Evolutionary conservation across 139 green algal species (phyloP), one percentile per base, ranked within the genome.

Genomic region (Tetradesmus lagerheimii): DNA sequence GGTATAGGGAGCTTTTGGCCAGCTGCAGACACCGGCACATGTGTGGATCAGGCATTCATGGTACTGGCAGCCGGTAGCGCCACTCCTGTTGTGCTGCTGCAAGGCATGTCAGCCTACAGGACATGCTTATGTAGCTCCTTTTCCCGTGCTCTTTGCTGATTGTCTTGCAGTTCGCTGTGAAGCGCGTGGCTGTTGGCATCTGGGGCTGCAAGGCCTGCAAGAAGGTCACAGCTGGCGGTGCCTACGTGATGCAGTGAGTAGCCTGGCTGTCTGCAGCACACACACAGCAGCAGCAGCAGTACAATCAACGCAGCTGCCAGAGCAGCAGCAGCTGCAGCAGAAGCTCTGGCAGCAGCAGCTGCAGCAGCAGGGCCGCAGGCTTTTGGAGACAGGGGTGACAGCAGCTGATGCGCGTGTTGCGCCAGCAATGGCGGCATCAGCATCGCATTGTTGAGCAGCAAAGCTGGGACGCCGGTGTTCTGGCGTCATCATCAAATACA

Each of bases 181-280:
- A 98, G 96, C 95, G 98, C 50, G 53, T 94, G 57, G 98, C 96
- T 27, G 97, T 99, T 23, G 98, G 98, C 89, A 99, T 99, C 92
- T 99, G 98, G 98, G 93, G 97, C 81, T 99, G 98, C 97, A 98
- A 97, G 89, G 94, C 95, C 35, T 99, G 98, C 96, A 94, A 95
- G 80, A 99, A 99, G 96, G 94, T 89, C 29, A 93, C 96, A 85
- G 98, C 98, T 66, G 98, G 98, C 64, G 98, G 98, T 62, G 98
- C 98, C 31, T 99, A 99, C 93, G 94, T 94, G 25, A 93, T 98
- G 47, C 96, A 97, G 95, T 98, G 76, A 94, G 95, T 85, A 6
- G 86, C 35, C 66, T n/a, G 25, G 23, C 57, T 71, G n/a, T 38
- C 50, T 91, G 77, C 57, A 38, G 87, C 18, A 38, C 80, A 81